Percentiles rank a stretch among this genome's conserved stretches.
phyloP scores from a whole-genome alignment of 345 rosid species.

The Microthlaspi erraticum region DNA sequence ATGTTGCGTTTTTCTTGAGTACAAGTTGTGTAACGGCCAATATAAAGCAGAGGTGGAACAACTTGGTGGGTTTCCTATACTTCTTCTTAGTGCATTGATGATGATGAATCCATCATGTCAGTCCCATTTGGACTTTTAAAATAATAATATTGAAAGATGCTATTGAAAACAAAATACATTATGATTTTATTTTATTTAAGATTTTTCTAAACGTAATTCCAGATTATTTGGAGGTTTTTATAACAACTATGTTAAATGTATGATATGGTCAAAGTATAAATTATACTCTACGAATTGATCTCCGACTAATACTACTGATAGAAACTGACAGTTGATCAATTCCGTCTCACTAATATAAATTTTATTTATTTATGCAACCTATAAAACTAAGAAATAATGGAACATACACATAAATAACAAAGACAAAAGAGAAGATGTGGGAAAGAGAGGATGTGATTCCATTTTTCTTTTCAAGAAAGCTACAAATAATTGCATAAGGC shows the following conservation, averaged over 20 bases:
- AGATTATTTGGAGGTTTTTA: too few relatives aligned
- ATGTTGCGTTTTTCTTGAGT: background rate
- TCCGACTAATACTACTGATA: background rate
- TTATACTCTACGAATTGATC: background rate
- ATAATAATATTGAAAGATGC: background rate
- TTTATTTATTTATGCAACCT: background rate
- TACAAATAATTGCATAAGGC: constrained; percentile 28
- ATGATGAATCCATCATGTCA: constrained; percentile 36
- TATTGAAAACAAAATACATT: background rate
- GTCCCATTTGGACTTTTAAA: background rate
- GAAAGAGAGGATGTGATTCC: constrained; percentile 18
- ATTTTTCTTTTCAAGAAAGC: constrained; percentile 25
- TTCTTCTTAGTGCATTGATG: constrained; percentile 36
- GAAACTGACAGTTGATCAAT: background rate
- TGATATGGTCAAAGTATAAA: background rate
- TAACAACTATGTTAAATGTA: background rate
- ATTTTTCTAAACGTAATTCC: background rate
- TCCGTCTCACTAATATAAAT: background rate
- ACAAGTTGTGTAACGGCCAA: constrained; percentile 32
- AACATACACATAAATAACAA: background rate
- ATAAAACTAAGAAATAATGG: background rate
- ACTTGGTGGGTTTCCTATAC: constrained; percentile 32
- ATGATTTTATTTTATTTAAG: background rate
- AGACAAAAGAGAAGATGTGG: background rate
- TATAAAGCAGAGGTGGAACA: constrained; percentile 4